A percentile compares a stretch with the other conserved stretches of the same genome.
Evolutionary conservation across 495 filamentous ascomycete genomes (phyloP).

Genomic region (Tuber microsphaerosporum): DNA sequence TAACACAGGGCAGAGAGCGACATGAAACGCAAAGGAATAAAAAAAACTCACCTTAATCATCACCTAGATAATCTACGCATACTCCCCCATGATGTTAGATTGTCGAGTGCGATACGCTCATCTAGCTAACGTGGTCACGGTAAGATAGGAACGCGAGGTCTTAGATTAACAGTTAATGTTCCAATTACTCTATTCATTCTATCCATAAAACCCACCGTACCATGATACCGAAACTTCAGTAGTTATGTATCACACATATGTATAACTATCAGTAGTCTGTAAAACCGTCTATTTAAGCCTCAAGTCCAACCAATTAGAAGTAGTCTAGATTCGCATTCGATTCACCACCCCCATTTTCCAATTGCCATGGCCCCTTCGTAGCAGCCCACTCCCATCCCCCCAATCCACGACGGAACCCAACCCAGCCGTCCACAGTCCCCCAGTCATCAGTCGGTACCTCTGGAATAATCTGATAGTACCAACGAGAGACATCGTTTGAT

Average conservation of each 20-base stretch:
- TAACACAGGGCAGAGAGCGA: no score
- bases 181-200: neutral
- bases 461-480: neutral
- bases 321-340: neutral
- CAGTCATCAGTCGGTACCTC: neutral
- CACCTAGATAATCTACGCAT: neutral
- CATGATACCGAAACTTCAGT: no score
- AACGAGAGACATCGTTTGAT: neutral
- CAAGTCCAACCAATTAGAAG: neutral
- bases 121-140: neutral
- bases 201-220: neutral
- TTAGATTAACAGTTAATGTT: neutral
- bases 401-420: neutral
- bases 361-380: neutral
- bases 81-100: neutral
- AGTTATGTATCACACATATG: neutral
- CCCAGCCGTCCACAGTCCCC: neutral
- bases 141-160: neutral
- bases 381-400: slow-evolving; percentile 3
- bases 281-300: neutral
- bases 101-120: neutral
- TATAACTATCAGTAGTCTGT: neutral
- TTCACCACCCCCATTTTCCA: neutral
- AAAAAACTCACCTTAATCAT: neutral
- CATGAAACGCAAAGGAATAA: no score